Conservation (phyloP, 345 rosid genomes). For the Heritiera littoralis region DNA sequence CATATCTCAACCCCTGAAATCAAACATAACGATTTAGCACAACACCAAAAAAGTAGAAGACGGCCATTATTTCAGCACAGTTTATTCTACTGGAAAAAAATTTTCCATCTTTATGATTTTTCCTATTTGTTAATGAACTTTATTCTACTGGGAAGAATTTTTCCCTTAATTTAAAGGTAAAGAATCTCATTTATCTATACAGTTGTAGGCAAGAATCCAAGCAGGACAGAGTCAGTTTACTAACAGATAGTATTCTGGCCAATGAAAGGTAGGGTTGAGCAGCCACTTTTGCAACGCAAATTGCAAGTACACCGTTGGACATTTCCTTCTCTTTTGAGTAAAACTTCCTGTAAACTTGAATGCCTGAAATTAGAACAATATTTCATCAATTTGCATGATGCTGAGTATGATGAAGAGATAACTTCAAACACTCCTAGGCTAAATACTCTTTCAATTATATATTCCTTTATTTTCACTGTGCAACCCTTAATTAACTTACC, state of each 20-base stretch:
- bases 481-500: too few species aligned
- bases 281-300: slow-evolving; percentile 45
- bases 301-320: slow-evolving; percentile 63
- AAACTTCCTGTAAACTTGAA: slow-evolving; percentile 58
- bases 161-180: neutral
- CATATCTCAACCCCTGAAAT: neutral
- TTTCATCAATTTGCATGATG: neutral
- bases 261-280: slow-evolving; percentile 57
- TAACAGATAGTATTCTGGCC: slow-evolving; percentile 60
- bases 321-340: slow-evolving; percentile 69
- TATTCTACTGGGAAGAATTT: neutral
- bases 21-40: neutral
- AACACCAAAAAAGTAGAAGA: neutral
- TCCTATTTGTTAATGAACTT: neutral
- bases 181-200: neutral
- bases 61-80: neutral
- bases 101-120: neutral
- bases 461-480: too few species aligned
- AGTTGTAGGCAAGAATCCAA: neutral
- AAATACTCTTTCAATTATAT: too few species aligned
- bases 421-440: too few species aligned
- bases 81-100: too few species aligned
- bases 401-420: neutral
- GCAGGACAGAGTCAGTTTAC: slow-evolving; percentile 19
- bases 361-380: slow-evolving; percentile 39